These are phyloP conservation scores for Garcia nutans DNA, from an alignment of 345 rosid species.

Conservation along the genomic window DNA sequence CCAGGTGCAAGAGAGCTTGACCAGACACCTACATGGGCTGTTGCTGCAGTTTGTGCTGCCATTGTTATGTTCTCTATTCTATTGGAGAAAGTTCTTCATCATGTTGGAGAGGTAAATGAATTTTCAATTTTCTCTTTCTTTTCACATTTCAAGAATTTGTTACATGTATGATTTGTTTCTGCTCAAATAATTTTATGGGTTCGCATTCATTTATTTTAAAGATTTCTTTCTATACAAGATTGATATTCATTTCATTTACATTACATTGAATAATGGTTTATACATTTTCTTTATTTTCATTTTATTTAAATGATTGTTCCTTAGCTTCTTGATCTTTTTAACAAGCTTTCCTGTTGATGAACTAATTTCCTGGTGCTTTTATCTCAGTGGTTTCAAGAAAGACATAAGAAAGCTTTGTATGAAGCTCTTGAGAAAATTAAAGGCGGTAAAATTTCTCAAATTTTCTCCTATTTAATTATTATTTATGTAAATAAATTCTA, in stretches of 20 bases:
- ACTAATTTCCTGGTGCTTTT: background rate
- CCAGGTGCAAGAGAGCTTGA: conserved; percentile 69
- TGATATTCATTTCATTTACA: too few relatives aligned
- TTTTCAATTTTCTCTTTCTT: background rate
- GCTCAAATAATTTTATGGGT: too few relatives aligned
- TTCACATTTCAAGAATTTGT: too few relatives aligned
- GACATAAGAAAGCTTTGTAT: conserved; percentile 56
- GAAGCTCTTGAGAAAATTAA: conserved; percentile 91
- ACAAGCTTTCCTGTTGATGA: background rate
- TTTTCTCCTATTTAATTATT: background rate
- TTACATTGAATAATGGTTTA: too few relatives aligned
- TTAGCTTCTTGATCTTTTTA: too few relatives aligned
- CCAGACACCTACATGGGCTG: conserved; percentile 97
- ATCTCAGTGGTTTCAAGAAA: conserved; percentile 47
- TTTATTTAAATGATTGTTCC: too few relatives aligned
- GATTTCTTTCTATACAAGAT: too few relatives aligned
- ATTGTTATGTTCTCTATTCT: conserved; percentile 67
- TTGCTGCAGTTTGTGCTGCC: conserved; percentile 62
- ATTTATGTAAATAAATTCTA: background rate
- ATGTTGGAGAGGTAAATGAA: conserved; percentile 44
- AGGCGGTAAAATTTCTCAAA: conserved; percentile 42
- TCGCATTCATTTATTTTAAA: too few relatives aligned
- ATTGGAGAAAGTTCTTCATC: conserved; percentile 65
- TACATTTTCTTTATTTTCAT: too few relatives aligned
- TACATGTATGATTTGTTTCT: too few relatives aligned